Evolutionary conservation across 2,329 filamentous ascomycete species (phyloP).

Genomic region (Colletotrichum cereale): DNA sequence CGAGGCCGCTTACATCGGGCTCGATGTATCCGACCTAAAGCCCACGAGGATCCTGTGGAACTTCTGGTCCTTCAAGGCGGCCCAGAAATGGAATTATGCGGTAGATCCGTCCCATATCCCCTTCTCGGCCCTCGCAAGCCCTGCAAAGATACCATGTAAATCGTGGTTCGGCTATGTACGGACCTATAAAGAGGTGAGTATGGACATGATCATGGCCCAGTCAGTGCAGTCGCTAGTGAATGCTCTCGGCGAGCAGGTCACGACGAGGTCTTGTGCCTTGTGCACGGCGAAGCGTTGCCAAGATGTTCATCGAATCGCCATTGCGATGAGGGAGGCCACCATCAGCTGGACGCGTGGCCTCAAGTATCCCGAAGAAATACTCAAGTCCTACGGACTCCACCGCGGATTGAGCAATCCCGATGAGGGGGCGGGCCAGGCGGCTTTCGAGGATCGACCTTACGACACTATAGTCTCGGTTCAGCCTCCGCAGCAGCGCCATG

Average conservation of each 20-base stretch:
- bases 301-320: background rate
- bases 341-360: background rate
- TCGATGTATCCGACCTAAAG: background rate
- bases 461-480: no score
- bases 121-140: background rate
- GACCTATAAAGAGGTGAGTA: background rate
- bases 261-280: background rate
- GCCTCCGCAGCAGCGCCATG: background rate
- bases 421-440: no score
- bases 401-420: background rate
- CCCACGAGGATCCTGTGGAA: slow-evolving; percentile 6
- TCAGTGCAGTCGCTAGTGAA: slow-evolving; percentile 3
- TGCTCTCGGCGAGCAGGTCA: slow-evolving; percentile 4
- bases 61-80: slow-evolving; percentile 35
- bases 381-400: background rate
- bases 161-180: background rate
- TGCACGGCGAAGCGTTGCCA: background rate
- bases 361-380: background rate
- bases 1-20: background rate
- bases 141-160: background rate
- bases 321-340: background rate
- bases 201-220: background rate
- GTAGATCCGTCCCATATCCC: slow-evolving; percentile 11
- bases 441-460: background rate
- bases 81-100: background rate